A percentile compares a stretch with the other conserved stretches of the same genome.
phyloP scores from a whole-genome alignment of 345 rosid species.

The Moringa oleifera region DNA sequence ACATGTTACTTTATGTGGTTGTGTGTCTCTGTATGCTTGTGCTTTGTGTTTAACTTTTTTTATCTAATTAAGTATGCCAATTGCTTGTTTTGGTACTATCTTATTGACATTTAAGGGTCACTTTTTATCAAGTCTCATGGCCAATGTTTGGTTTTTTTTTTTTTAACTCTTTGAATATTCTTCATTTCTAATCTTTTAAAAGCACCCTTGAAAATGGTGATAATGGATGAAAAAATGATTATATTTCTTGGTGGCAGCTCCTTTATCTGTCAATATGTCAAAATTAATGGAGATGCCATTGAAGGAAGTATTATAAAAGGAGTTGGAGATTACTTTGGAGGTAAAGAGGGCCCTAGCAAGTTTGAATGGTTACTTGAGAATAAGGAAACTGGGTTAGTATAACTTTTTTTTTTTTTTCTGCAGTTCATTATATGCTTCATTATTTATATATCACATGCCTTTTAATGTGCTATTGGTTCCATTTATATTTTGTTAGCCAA shows the following conservation, averaged over 20 bases:
- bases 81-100: too few species aligned
- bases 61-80: too few species aligned
- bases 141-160: too few species aligned
- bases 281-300: constrained; percentile 69
- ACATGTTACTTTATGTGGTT: too few species aligned
- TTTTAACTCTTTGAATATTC: too few species aligned
- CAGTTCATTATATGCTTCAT: too few species aligned
- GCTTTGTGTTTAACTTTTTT: too few species aligned
- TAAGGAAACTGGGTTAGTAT: constrained; percentile 69
- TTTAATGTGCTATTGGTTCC: background rate
- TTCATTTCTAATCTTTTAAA: background rate
- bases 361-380: constrained; percentile 84
- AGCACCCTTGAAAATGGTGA: background rate
- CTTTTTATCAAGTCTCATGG: too few species aligned
- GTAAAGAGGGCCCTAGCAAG: constrained; percentile 97
- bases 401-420: background rate
- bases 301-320: constrained; percentile 80
- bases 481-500: background rate
- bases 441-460: background rate
- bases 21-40: too few species aligned
- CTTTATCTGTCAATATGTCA: constrained; percentile 80
- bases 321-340: constrained; percentile 90
- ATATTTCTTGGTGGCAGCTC: constrained; percentile 52
- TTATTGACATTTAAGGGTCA: too few species aligned
- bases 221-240: background rate